Percentiles rank a stretch among this genome's conserved stretches.
Conservation (phyloP, 345 rosid species). For the Leavenworthia alabamica region DNA sequence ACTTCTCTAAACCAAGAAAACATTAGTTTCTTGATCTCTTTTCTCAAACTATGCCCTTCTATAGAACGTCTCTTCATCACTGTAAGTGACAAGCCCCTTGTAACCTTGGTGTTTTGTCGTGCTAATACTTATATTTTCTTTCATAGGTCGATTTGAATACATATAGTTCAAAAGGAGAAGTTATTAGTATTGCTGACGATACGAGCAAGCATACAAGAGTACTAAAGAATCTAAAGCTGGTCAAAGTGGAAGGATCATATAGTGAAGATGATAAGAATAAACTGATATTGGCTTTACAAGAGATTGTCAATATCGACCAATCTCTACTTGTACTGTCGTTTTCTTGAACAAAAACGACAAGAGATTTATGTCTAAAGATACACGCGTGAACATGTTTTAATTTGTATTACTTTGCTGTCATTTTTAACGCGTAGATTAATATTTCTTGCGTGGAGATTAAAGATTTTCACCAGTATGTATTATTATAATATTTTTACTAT, state of each 20-base stretch:
- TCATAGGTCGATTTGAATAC: conserved; percentile 44
- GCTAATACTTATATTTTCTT: conserved; percentile 3
- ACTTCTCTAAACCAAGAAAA: conserved; percentile 30
- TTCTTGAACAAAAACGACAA: background rate
- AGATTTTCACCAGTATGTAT: background rate
- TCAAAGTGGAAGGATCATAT: conserved; percentile 43
- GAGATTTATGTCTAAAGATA: background rate
- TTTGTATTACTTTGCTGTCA: background rate
- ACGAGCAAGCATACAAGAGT: conserved; percentile 26
- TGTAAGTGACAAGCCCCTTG: conserved; percentile 33
- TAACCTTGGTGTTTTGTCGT: background rate
- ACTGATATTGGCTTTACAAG: conserved; percentile 28
- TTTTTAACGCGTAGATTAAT: background rate
- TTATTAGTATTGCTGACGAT: conserved; percentile 5
- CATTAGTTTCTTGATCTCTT: conserved; percentile 32
- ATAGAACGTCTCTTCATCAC: conserved; percentile 45
- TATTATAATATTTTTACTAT: background rate
- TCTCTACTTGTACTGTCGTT: background rate
- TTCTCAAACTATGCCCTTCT: conserved; percentile 50
- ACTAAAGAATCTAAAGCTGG: conserved; percentile 29
- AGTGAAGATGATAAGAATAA: conserved; percentile 23
- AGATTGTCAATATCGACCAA: conserved; percentile 16
- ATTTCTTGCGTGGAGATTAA: conserved; percentile 4
- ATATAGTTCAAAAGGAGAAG: conserved; percentile 18
- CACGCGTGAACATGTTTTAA: conserved; percentile 13